Evolutionary conservation across 306 rosid genomes (phyloP).

Genomic region (Castanospermum australe): DNA sequence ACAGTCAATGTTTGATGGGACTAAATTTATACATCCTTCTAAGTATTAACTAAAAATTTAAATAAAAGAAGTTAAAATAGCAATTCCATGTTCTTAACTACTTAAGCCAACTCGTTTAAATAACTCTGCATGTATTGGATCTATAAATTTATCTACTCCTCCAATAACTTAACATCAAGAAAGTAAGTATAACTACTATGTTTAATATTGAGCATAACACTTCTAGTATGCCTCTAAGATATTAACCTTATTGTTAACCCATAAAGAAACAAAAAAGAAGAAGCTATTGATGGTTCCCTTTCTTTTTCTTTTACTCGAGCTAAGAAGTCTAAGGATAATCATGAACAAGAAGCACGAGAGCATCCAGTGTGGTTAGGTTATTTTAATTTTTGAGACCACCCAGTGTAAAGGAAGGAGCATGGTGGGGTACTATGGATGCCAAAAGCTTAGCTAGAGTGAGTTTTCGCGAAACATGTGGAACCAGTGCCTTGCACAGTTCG

Average conservation of each 20-base stretch:
- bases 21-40: not conserved
- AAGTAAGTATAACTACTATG: not conserved
- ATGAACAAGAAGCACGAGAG: not conserved
- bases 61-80: too few species aligned
- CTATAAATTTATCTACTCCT: too few species aligned
- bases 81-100: too few species aligned
- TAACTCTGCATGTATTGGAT: too few species aligned
- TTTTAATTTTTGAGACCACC: not conserved
- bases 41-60: too few species aligned
- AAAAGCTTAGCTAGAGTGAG: constrained; percentile 2
- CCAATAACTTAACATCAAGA: not conserved
- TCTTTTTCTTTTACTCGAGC: not conserved
- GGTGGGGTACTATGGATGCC: constrained; percentile 22
- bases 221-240: not conserved
- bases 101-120: too few species aligned
- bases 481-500: constrained; percentile 12
- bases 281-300: not conserved
- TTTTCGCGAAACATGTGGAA: not conserved
- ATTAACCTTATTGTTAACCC: not conserved
- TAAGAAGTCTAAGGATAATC: not conserved
- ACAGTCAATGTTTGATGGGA: not conserved
- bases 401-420: not conserved
- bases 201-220: not conserved
- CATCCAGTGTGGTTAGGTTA: not conserved
- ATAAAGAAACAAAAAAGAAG: not conserved